Base-by-base conservation (phyloP, 306 rosid species). In the Medicago lupulina region DNA sequence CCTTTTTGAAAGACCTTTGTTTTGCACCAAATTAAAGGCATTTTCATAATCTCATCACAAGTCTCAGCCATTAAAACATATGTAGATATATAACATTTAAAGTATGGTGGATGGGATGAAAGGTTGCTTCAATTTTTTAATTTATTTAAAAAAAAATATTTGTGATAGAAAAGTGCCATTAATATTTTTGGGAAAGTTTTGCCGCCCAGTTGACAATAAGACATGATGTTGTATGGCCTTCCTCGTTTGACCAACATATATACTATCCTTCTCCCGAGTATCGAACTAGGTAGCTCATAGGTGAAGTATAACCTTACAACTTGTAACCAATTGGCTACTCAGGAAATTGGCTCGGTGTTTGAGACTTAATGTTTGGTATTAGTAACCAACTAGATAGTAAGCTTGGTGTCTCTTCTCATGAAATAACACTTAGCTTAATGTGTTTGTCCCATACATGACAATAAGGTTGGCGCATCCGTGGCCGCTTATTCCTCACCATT, bases 21-120 rank as follows among this genome's bases (percentile, higher is more conserved):
- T 68, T 23, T 67, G 19, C 59, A 13, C 60, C 46, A 43, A 44
- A 57, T 53, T 13, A 49, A 69, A 68, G n/a, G 49, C 76, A 77
- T 3, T 59, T 36, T 9, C 17, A n/a, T 47, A 43, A 25, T 76
- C 39, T 55, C 39, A 55, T 23, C 13, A 67, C 15, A 54, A 58
- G 28, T 68, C 36, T 43, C 47, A 2, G 41, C 31, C 54, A 50
- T 64, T 39, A 25, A 76, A 76, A 9, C 53, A 34, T 75, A 11
- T 15, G 54, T 63, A 63, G 38, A 60, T 25, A 8, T 75, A 67
- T 54, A n/a, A 54, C 58, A 41, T 76, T 34, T 34, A 34, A 34
- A 34, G 38, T n/a, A 44, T 44, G n/a, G 49, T 4, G 50, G n/a
- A 55, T 54, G 60, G 18, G 28, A 55, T 55, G 31, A 9, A 18